phyloP scores from a whole-genome alignment of 73 alveolate genomes.

The Symbiodinium natans region DNA sequence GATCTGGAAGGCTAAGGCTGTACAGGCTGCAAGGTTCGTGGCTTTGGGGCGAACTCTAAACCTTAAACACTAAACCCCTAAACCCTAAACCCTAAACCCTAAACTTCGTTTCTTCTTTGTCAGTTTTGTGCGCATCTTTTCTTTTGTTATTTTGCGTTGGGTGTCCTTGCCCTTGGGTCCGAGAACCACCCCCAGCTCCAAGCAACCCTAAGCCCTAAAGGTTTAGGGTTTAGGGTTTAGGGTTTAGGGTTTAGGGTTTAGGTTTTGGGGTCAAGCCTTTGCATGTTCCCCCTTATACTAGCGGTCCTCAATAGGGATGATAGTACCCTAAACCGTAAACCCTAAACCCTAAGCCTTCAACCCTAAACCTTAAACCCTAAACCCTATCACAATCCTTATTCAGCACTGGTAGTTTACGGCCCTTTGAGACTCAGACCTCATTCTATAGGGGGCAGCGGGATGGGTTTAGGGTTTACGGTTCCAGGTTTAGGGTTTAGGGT shows the following conservation, averaged over 20 bases:
- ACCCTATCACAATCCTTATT: too few species aligned
- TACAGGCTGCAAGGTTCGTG: too few species aligned
- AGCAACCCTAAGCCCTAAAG: neutral
- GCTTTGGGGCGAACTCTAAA: too few species aligned
- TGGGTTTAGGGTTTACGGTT: neutral
- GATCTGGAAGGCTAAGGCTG: too few species aligned
- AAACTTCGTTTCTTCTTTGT: neutral
- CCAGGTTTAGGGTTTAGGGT: neutral
- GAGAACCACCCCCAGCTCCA: neutral
- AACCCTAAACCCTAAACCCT: neutral
- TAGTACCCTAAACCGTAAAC: too few species aligned
- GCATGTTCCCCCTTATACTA: too few species aligned
- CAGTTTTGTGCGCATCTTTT: too few species aligned
- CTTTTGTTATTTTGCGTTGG: neutral
- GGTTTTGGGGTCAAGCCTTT: neutral
- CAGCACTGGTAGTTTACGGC: too few species aligned
- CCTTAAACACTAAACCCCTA: neutral
- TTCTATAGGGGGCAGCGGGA: neutral
- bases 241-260: neutral
- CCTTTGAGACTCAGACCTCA: too few species aligned
- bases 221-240: neutral
- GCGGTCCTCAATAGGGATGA: too few species aligned
- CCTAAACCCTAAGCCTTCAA: too few species aligned
- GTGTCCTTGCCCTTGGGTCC: neutral
- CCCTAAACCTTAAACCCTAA: too few species aligned